phyloP scores from a whole-genome alignment of 108 stramenopile species.

The Cyclotella sp. region DNA sequence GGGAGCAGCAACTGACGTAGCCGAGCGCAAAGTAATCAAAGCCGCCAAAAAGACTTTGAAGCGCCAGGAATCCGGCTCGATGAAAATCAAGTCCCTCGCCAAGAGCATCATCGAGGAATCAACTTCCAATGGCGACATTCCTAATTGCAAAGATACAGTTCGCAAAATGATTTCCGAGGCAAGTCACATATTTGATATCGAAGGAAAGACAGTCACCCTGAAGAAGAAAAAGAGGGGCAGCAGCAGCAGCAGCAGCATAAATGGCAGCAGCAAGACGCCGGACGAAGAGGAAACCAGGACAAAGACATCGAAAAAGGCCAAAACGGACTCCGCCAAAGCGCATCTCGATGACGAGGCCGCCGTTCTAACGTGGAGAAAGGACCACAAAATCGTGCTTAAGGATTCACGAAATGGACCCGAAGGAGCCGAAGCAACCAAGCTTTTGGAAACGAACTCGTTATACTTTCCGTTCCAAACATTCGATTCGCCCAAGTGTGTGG shows the following conservation, averaged over 20 bases:
- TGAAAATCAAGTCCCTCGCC: conserved; percentile 80
- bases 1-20: conserved; percentile 13
- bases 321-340: conserved; percentile 24
- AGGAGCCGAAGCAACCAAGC: conserved; percentile 54
- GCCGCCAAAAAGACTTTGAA: conserved; percentile 79
- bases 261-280: conserved; percentile 21
- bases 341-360: conserved; percentile 28
- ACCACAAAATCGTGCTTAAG: conserved; percentile 86
- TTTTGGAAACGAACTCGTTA: conserved; percentile 36
- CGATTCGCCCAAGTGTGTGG: conserved; percentile 60
- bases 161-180: conserved; percentile 61
- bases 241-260: conserved; percentile 4
- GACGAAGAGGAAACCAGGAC: conserved; percentile 53
- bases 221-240: conserved; percentile 48
- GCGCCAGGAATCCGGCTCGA: conserved; percentile 61
- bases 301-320: conserved; percentile 58
- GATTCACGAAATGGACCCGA: conserved; percentile 66
- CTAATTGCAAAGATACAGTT: conserved; percentile 57
- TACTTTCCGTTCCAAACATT: conserved; percentile 77
- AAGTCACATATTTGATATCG: conserved; percentile 65
- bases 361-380: conserved; percentile 73
- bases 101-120: conserved; percentile 64
- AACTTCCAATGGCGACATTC: conserved; percentile 32
- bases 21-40: conserved; percentile 56
- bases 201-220: conserved; percentile 69